Evolutionary conservation across 345 rosid genomes (phyloP), one percentile per base, ranked within the genome.

Genomic region (Odontarrhena argentea): DNA sequence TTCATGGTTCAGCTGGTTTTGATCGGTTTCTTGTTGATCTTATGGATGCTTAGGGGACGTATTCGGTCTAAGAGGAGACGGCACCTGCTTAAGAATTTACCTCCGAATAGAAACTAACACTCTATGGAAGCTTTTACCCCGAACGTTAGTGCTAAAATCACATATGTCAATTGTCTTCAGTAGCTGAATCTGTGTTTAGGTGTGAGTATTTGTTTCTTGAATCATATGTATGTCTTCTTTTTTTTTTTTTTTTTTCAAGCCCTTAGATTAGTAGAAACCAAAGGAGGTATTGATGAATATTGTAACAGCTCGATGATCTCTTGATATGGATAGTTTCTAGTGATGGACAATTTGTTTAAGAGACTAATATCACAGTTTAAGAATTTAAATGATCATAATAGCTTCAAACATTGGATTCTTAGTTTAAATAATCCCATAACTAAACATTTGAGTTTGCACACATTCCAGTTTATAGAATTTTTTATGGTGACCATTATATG

Each of bases 41-140:
- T 76, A 3, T 70, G 76, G 79, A 40, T 58, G 57, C 50, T 65
- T 13, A 68, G 57, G 49, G 25, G 49, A 1, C 63, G 64, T 32
- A 53, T 13, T 76, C 57, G 79, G 70, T 59, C 71, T 50, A 75
- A 56, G 55, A 65, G 76, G 12, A 46, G 70, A 65, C 75, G 75
- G 1, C 4, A 9, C 49, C 32, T 57, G 3, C 26, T 37, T 9
- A 75, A 12, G 13, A 74, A 13, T 68, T 8, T 9, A 56, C 14
- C 43, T 71, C 58, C 54, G 6, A 56, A 24, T 57, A 50, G 66
- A 65, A 40, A 50, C 11, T 65, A 50, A 24, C 22, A 18, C 14
- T 50, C 30, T 49, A 1, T 4, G 18, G 69, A 63, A 63, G 4
- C 37, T 24, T 44, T 52, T 70, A 53, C 14, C 11, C 15, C 18